Evolutionary conservation across 148 eudicot species (phyloP).

Genomic region (Pouteria glomerata): DNA sequence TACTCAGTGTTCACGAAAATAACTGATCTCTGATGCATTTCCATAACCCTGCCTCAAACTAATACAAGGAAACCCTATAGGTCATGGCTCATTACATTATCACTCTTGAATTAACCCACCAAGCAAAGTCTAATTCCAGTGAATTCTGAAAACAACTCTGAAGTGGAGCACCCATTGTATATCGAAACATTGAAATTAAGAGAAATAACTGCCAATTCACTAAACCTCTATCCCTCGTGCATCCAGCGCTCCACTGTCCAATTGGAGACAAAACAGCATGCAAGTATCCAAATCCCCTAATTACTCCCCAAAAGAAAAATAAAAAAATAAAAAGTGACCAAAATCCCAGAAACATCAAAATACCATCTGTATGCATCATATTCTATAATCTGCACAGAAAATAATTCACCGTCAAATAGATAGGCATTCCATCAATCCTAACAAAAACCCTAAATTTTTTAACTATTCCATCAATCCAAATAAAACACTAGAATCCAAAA

Average conservation of each 20-base stretch:
- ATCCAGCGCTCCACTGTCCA: neutral
- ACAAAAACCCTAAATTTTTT: too few relatives aligned
- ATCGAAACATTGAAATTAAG: neutral
- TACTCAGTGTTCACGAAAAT: neutral
- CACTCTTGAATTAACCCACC: neutral
- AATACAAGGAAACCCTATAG: neutral
- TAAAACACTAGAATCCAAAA: neutral
- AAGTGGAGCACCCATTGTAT: neutral
- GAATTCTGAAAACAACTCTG: neutral
- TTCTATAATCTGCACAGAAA: neutral
- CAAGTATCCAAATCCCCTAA: neutral
- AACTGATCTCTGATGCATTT: neutral
- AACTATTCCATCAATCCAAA: too few relatives aligned
- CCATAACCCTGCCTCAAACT: neutral
- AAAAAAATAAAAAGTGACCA: neutral
- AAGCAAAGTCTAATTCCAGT: neutral
- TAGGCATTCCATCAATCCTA: neutral
- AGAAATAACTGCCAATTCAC: neutral
- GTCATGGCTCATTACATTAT: too few relatives aligned
- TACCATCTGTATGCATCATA: neutral
- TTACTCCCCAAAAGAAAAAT: neutral
- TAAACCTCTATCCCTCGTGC: neutral
- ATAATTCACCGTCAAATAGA: neutral
- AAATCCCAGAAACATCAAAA: neutral
- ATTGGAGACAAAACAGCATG: neutral